Percentiles rank a stretch among this genome's conserved stretches.
Conservation (phyloP, 768 basidiomycete genomes). For the Melanogaster broomeanus region DNA sequence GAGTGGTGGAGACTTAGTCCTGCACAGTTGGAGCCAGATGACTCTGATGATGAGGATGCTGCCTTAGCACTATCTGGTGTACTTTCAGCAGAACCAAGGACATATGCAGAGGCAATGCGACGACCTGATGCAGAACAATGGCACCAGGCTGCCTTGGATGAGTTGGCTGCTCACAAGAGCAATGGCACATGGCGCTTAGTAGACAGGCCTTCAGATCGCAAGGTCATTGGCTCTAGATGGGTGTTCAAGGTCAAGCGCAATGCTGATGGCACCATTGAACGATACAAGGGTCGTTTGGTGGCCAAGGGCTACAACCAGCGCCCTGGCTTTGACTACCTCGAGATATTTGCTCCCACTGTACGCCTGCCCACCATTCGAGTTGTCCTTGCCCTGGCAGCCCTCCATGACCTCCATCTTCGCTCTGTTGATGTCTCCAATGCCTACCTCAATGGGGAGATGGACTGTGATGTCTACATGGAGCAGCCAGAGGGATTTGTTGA, state of each 20-base stretch:
- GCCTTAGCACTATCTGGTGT: not conserved
- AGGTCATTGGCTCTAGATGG: conserved; percentile 35
- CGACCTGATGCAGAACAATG: not conserved
- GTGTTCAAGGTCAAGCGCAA: conserved; percentile 29
- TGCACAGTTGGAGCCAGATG: not conserved
- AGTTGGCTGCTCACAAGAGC: conserved; percentile 19
- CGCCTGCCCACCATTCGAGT: conserved; percentile 19
- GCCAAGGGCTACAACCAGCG: conserved; percentile 34
- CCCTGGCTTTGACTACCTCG: conserved; percentile 35
- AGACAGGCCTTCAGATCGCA: conserved; percentile 28
- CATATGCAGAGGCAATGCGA: not conserved
- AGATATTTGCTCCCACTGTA: conserved; percentile 34
- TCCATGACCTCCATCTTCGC: conserved; percentile 27
- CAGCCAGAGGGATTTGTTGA: conserved; percentile 19
- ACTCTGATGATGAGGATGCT: not conserved
- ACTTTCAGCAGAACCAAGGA: not conserved
- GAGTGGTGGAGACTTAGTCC: conserved; percentile 4
- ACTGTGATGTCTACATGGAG: conserved; percentile 18
- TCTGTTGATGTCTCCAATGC: conserved; percentile 9
- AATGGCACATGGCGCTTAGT: conserved; percentile 26
- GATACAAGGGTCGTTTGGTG: conserved; percentile 41
- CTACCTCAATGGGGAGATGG: conserved; percentile 20
- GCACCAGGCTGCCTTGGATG: conserved; percentile 14
- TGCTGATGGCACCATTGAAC: conserved; percentile 28
- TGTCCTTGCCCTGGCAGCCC: conserved; percentile 25